Conservation (phyloP, 75 land plant species). For the Selaginella moellendorffii region DNA sequence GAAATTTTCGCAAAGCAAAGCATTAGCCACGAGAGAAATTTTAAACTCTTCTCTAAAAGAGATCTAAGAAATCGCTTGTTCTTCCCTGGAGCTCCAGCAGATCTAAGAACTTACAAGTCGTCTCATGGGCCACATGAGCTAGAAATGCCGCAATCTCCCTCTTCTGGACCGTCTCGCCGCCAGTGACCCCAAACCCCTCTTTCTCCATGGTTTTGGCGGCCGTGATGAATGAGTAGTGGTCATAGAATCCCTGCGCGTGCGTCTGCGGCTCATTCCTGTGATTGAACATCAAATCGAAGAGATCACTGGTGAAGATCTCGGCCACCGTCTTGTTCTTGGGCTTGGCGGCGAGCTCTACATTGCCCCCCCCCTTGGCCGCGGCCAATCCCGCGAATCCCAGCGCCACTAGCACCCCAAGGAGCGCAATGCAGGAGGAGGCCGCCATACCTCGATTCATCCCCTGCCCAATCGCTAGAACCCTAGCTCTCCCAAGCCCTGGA, state of each 20-base stretch:
- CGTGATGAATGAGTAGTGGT: conserved; percentile 7
- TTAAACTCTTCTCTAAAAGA: background rate
- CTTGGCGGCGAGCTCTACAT: background rate
- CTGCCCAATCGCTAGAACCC: too few relatives aligned
- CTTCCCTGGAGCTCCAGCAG: background rate
- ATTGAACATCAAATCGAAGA: conserved; percentile 3
- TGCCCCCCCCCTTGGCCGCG: background rate
- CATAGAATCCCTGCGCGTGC: conserved; percentile 4
- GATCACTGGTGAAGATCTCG: conserved; percentile 3
- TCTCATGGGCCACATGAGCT: conserved; percentile 80
- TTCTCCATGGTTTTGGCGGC: background rate
- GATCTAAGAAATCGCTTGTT: background rate
- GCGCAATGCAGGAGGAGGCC: too few relatives aligned
- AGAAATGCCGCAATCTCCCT: conserved; percentile 68
- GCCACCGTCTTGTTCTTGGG: conserved; percentile 3
- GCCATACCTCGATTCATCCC: too few relatives aligned
- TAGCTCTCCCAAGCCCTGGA: background rate
- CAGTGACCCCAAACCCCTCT: conserved; percentile 32
- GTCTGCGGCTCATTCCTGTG: conserved; percentile 5
- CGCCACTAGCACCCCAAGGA: too few relatives aligned
- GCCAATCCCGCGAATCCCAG: background rate
- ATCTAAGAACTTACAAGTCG: conserved; percentile 13
- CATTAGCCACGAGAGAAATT: background rate
- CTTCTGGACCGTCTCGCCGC: conserved; percentile 27
- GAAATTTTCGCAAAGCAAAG: background rate